Percentiles rank a stretch among this genome's conserved stretches.
Conservation (phyloP, 2,329 filamentous ascomycete species). For the Phialocephala subalpina region DNA sequence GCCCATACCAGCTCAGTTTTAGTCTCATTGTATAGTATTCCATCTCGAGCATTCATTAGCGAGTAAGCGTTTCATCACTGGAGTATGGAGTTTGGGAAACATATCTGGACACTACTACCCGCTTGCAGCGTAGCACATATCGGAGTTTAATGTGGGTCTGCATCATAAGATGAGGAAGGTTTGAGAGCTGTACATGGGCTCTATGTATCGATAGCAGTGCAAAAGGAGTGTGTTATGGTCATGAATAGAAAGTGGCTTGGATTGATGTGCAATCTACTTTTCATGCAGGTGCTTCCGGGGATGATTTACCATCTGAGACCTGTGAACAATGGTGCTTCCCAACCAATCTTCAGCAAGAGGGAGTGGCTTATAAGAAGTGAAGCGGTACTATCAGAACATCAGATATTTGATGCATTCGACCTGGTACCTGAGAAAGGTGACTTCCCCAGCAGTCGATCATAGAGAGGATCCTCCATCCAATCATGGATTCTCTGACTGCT, state of each 20-base stretch:
- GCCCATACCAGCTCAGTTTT: slow-evolving; percentile 6
- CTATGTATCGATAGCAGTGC: background rate
- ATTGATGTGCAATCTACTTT: background rate
- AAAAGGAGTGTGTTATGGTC: background rate
- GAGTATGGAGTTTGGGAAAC: slow-evolving; percentile 17
- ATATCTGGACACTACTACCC: slow-evolving; percentile 8
- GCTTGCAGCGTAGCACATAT: slow-evolving; percentile 7
- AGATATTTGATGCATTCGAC: background rate
- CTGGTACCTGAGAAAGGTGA: background rate
- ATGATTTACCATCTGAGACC: background rate
- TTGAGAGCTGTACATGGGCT: background rate
- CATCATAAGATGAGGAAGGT: background rate
- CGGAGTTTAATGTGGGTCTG: slow-evolving; percentile 10
- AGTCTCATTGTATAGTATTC: slow-evolving; percentile 7
- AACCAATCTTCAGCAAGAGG: background rate
- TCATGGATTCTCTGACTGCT: background rate
- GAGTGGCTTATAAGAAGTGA: background rate
- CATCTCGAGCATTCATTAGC: slow-evolving; percentile 16
- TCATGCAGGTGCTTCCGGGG: background rate
- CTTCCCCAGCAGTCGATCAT: background rate
- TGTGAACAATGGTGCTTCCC: background rate
- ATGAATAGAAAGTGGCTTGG: slow-evolving; percentile 2
- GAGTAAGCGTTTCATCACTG: slow-evolving; percentile 14
- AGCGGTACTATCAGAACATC: background rate
- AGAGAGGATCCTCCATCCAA: background rate